Evolutionary conservation across 495 filamentous ascomycete species (phyloP).

Genomic region (Aspergillus asperescens): DNA sequence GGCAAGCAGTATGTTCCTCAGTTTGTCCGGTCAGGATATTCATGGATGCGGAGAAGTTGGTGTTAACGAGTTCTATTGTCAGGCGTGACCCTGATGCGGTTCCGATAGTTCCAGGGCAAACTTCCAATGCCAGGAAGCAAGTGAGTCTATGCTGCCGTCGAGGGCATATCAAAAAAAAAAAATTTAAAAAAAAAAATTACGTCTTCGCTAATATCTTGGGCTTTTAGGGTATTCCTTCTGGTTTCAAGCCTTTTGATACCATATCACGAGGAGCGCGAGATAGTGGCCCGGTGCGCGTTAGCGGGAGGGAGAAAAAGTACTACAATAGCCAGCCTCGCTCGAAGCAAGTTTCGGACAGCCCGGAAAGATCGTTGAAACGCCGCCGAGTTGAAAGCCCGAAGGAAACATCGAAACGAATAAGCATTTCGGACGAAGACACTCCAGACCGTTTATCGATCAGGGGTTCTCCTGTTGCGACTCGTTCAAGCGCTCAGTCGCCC

Average conservation of each 20-base stretch:
- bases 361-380: slow-evolving; percentile 30
- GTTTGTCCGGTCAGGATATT: background rate
- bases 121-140: slow-evolving; percentile 9
- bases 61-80: background rate
- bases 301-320: slow-evolving; percentile 15
- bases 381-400: slow-evolving; percentile 23
- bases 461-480: slow-evolving; percentile 6
- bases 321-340: slow-evolving; percentile 3
- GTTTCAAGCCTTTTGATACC: slow-evolving; percentile 27
- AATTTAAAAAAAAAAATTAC: no score
- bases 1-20: background rate
- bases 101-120: slow-evolving; percentile 19
- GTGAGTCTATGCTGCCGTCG: slow-evolving; percentile 3
- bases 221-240: slow-evolving; percentile 5
- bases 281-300: slow-evolving; percentile 38
- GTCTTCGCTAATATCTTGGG: background rate
- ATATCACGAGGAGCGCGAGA: slow-evolving; percentile 28
- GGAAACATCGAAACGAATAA: background rate
- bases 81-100: slow-evolving; percentile 19
- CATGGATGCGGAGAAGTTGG: background rate
- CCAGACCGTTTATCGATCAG: slow-evolving; percentile 11
- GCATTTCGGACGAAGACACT: slow-evolving; percentile 13
- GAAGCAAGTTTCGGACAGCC: slow-evolving; percentile 13
- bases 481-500: slow-evolving; percentile 18
- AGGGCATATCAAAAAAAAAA: background rate